These are phyloP conservation scores for Suhomyces sp. DNA, from an alignment of 805 yeast species.

Conservation along the genomic window DNA sequence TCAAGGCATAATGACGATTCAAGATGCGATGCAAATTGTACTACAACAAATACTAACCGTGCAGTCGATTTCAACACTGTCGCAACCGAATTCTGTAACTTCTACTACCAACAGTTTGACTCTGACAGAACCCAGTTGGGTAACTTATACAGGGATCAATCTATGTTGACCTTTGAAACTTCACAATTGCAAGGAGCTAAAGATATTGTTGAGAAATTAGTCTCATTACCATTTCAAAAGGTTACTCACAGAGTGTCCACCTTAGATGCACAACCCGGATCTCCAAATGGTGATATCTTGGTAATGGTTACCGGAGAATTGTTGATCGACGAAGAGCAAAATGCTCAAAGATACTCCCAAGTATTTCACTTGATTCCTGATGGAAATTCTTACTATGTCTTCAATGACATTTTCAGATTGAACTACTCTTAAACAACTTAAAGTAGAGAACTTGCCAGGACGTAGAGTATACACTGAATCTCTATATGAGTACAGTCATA, in stretches of 20 bases:
- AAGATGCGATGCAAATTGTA: not conserved
- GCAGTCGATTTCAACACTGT: slow-evolving; percentile 45
- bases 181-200: slow-evolving; percentile 93
- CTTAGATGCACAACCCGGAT: slow-evolving; percentile 96
- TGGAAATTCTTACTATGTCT: slow-evolving; percentile 84
- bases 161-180: slow-evolving; percentile 96
- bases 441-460: slow-evolving; percentile 19
- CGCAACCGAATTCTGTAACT: slow-evolving; percentile 81
- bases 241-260: slow-evolving; percentile 93
- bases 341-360: slow-evolving; percentile 95
- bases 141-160: slow-evolving; percentile 90
- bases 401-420: slow-evolving; percentile 95
- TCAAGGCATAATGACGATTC: not conserved
- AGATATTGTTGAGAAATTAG: slow-evolving; percentile 88
- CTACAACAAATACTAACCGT: not conserved
- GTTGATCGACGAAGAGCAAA: slow-evolving; percentile 88
- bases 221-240: slow-evolving; percentile 84
- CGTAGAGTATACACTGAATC: not conserved
- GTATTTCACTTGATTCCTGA: slow-evolving; percentile 97
- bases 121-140: slow-evolving; percentile 89
- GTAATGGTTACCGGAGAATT: slow-evolving; percentile 98
- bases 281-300: slow-evolving; percentile 86
- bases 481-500: not conserved
- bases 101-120: slow-evolving; percentile 94
- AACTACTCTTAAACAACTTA: slow-evolving; percentile 56